Base-by-base conservation (phyloP, 306 rosid genomes). In the Pterocarpus santalinus region DNA sequence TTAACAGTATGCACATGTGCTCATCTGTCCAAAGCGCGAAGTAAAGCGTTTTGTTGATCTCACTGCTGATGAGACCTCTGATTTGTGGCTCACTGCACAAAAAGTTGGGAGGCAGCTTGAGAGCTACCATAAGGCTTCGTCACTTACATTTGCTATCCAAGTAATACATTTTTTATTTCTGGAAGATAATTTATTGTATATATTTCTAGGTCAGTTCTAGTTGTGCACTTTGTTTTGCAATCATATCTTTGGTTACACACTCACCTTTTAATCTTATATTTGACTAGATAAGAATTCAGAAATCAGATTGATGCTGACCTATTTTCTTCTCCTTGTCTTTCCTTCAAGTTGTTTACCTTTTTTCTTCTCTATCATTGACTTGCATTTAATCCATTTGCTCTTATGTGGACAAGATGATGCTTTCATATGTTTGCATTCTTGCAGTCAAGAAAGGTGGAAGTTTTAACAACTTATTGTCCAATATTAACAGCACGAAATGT, bases 11-110 rank as follows among this genome's bases (percentile, higher is more conserved):
- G 67, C 83, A 92, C 97, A 95, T 76, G 99, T 95, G 84, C 97
- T 95, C 36, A 82, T 95, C 81, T 91, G 95, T 81, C 97, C 99
- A n/a, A 93, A 89, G 89, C 97, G 97, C 17, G 98, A 93, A 87
- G 99, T 89, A 66, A 92, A 90, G 73, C 95, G 99, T 58, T 91
- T 95, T 43, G 75, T 66, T 66, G 99, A 95, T 88, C 97, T 95
- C 85, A 85, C 95, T 65, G 86, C 76, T 60, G 94, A 93, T n/a
- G 97, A 95, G 89, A 91, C 94, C 76, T 84, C 83, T 81, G 97
- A 95, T 85, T 79, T 95, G 47, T 95, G 99, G 99, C 84, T 93
- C 68, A 81, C 96, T 15, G 99, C 99, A 63, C 97, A 91, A 74
- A 92, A 87, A 89, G 81, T 93, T 79, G 99, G 97, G 8, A 32